Percentiles rank a stretch among this genome's conserved stretches.
Conservation (phyloP, 2,329 filamentous ascomycete species). For the Trichoderma harzianum region DNA sequence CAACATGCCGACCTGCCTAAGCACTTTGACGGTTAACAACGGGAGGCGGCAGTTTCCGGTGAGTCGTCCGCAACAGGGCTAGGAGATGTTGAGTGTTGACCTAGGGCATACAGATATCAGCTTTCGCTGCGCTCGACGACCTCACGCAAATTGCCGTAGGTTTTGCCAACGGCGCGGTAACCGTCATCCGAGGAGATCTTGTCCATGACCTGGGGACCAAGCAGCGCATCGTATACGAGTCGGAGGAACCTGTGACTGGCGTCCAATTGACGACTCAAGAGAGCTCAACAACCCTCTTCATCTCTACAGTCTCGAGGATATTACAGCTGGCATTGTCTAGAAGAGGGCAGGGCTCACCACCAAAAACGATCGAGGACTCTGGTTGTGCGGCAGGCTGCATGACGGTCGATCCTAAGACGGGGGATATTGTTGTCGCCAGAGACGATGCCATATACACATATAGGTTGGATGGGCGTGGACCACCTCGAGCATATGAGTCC, state of each 20-base stretch:
- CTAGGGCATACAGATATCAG: constrained; percentile 63
- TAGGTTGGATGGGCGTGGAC: constrained; percentile 76
- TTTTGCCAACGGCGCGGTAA: constrained; percentile 93
- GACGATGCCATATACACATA: constrained; percentile 97
- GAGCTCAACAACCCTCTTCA: constrained; percentile 73
- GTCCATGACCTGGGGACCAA: constrained; percentile 93
- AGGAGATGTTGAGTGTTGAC: neutral
- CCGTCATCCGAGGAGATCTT: constrained; percentile 87
- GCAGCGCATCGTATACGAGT: constrained; percentile 93
- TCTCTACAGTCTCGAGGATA: constrained; percentile 85
- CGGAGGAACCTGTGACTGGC: constrained; percentile 91
- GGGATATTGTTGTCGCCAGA: constrained; percentile 85
- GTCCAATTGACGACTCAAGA: constrained; percentile 68
- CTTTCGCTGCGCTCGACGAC: constrained; percentile 83
- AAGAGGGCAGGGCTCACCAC: constrained; percentile 82
- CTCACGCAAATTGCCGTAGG: constrained; percentile 90
- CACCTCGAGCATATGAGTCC: constrained; percentile 87
- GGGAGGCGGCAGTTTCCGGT: constrained; percentile 91
- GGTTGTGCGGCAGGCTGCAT: constrained; percentile 95
- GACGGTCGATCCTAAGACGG: constrained; percentile 75
- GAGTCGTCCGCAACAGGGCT: constrained; percentile 27
- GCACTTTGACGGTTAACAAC: constrained; percentile 82
- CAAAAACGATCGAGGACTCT: constrained; percentile 81
- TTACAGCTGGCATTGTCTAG: constrained; percentile 83
- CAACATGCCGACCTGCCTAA: constrained; percentile 81